These are phyloP conservation scores for Hypoxylon sp. DNA, from an alignment of 2,329 filamentous ascomycete genomes.

Conservation along the genomic window DNA sequence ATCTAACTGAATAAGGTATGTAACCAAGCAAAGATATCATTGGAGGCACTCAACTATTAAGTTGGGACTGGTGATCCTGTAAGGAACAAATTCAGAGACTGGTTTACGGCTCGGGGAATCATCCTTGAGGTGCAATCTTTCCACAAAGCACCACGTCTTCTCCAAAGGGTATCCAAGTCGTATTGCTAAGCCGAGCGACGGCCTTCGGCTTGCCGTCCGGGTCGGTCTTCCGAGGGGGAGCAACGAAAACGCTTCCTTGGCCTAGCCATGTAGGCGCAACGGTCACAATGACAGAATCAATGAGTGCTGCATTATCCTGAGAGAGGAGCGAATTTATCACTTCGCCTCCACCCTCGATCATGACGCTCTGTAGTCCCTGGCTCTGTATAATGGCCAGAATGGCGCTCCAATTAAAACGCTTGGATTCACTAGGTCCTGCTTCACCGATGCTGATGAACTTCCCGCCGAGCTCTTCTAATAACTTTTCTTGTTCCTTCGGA, in stretches of 20 bases:
- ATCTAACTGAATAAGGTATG: background rate
- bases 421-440: conserved; percentile 51
- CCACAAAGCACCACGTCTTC: conserved; percentile 89
- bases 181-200: conserved; percentile 75
- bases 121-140: conserved; percentile 58
- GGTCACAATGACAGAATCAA: conserved; percentile 87
- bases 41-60: background rate
- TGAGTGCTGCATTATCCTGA: conserved; percentile 69
- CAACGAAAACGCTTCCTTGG: conserved; percentile 82
- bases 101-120: background rate
- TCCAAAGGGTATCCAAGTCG: conserved; percentile 83
- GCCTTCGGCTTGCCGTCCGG: conserved; percentile 67
- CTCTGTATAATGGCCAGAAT: conserved; percentile 71
- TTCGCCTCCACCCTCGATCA: conserved; percentile 89
- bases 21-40: no score
- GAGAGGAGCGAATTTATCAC: conserved; percentile 88
- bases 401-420: conserved; percentile 73
- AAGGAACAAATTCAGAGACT: background rate
- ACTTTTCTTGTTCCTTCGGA: conserved; percentile 59
- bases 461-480: conserved; percentile 67
- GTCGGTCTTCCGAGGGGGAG: conserved; percentile 72
- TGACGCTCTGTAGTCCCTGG: conserved; percentile 80
- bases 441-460: conserved; percentile 62
- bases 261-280: conserved; percentile 94
- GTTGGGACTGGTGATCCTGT: background rate